Percentiles rank a stretch among this genome's conserved stretches.
These are phyloP conservation scores for Populus pruinosa DNA, from an alignment of 345 rosid species.

Conservation along the genomic window DNA sequence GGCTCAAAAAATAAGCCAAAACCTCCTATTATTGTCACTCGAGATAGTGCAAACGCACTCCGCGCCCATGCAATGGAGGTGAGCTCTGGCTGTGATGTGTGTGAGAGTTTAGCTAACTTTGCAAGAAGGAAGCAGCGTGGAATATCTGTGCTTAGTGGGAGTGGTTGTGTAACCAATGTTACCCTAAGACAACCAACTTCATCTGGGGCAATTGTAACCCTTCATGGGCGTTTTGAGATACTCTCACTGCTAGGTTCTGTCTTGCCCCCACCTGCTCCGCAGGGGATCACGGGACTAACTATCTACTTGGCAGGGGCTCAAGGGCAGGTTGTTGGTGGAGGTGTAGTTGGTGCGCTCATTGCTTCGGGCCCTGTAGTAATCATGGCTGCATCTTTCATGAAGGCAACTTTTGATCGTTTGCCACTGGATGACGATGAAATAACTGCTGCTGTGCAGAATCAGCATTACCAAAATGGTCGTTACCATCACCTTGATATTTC, in stretches of 20 bases:
- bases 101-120: constrained; percentile 62
- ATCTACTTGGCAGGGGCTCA: constrained; percentile 89
- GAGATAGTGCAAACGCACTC: constrained; percentile 81
- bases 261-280: constrained; percentile 90
- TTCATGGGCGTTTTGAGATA: constrained; percentile 93
- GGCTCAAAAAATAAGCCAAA: constrained; percentile 96
- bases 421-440: constrained; percentile 72
- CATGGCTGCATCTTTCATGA: constrained; percentile 92
- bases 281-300: constrained; percentile 77
- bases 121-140: constrained; percentile 89
- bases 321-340: constrained; percentile 95
- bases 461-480: constrained; percentile 57
- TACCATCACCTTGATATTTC: constrained; percentile 51
- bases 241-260: constrained; percentile 85
- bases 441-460: constrained; percentile 45
- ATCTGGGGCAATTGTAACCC: constrained; percentile 75
- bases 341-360: constrained; percentile 70
- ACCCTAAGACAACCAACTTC: constrained; percentile 80
- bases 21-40: constrained; percentile 83
- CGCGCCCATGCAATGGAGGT: constrained; percentile 90
- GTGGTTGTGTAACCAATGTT: constrained; percentile 85
- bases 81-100: constrained; percentile 81
- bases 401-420: constrained; percentile 82
- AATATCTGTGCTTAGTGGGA: constrained; percentile 69
- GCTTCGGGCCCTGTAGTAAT: constrained; percentile 93